Evolutionary conservation across 148 eudicot species (phyloP).

Genomic region (Vaccinium darrowii): DNA sequence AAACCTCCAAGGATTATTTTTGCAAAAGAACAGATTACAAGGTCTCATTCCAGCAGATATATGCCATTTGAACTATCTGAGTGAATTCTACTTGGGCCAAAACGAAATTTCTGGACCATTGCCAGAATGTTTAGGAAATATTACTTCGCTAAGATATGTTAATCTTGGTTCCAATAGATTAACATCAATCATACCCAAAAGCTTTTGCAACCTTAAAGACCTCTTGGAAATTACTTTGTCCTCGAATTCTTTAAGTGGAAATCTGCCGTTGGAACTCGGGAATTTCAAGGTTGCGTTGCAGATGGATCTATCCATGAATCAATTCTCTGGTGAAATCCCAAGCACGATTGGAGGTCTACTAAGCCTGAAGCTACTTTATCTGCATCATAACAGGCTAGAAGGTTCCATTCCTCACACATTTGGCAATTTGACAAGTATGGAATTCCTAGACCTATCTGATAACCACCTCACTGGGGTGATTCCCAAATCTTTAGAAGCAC

Average conservation of each 20-base stretch:
- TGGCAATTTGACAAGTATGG: background rate
- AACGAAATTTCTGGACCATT: background rate
- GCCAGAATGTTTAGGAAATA: background rate
- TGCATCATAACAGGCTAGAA: background rate
- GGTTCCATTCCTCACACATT: slow-evolving; percentile 3
- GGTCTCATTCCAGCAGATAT: background rate
- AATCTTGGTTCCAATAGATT: background rate
- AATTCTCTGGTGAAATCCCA: background rate
- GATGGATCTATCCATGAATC: slow-evolving; percentile 6
- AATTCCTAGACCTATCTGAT: slow-evolving; percentile 5
- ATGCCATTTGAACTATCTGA: background rate
- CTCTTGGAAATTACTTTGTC: background rate
- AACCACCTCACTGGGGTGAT: slow-evolving; percentile 9
- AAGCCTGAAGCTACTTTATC: background rate
- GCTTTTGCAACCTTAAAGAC: background rate
- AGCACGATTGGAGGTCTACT: background rate
- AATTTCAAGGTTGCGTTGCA: background rate
- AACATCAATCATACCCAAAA: background rate
- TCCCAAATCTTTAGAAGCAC: background rate
- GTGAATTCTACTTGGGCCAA: background rate
- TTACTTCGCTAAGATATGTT: background rate
- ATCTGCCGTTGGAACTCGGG: background rate
- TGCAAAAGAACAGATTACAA: background rate
- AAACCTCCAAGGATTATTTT: background rate
- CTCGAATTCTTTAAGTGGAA: background rate